Percentiles rank a stretch among this genome's conserved stretches.
Evolutionary conservation across 176 grass and related monocot genomes (phyloP).

Genomic region (Tuctoria greenei): DNA sequence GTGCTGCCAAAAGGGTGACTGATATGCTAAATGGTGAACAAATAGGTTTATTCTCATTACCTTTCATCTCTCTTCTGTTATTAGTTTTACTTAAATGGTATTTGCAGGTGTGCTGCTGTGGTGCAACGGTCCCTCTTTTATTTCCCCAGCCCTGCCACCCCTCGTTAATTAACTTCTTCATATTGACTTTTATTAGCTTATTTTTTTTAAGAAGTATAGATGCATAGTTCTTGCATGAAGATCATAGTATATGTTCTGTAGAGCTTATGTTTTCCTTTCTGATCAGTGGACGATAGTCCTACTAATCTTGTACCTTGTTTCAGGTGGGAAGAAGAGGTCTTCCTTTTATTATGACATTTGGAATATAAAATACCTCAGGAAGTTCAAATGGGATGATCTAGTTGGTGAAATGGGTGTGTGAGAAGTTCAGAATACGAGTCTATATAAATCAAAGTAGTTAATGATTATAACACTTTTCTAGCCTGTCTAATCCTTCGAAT

Average conservation of each 20-base stretch:
- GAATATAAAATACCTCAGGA: constrained; percentile 94
- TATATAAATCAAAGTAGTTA: not conserved
- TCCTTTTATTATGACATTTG: constrained; percentile 97
- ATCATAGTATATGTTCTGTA: not conserved
- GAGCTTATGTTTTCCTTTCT: not conserved
- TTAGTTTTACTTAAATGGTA: not conserved
- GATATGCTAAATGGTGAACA: constrained; percentile 94
- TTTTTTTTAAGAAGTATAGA: constrained; percentile 15
- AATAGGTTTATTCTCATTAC: constrained; percentile 58
- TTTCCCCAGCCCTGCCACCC: not conserved
- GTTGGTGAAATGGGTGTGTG: constrained; percentile 76
- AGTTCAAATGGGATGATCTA: constrained; percentile 99
- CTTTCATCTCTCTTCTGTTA: not conserved
- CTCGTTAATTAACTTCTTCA: no score
- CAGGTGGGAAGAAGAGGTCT: constrained; percentile 87
- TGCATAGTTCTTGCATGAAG: not conserved
- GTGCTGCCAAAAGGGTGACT: constrained; percentile 77
- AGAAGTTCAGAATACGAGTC: not conserved
- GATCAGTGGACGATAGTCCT: not conserved
- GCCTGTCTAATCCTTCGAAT: constrained; percentile 19
- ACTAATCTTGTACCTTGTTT: constrained; percentile 21
- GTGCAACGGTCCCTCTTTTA: not conserved
- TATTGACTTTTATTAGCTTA: not conserved
- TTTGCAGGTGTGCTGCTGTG: not conserved
- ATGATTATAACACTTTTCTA: not conserved